Evolutionary conservation across 306 rosid species (phyloP).

Genomic region (Sechiopsis laciniata): DNA sequence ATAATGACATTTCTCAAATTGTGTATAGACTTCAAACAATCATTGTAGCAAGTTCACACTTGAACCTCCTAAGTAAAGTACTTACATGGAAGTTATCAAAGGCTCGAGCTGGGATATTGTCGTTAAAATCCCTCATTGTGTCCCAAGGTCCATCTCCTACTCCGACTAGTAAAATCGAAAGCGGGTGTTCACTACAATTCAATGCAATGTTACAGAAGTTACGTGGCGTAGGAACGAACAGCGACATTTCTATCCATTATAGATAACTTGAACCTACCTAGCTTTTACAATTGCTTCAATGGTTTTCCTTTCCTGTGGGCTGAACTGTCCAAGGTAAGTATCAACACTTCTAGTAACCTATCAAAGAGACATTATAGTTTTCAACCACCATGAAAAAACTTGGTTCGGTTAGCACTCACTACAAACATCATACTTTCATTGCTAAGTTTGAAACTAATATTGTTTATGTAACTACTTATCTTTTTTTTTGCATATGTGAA

Average conservation of each 20-base stretch:
- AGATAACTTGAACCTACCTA: slow-evolving; percentile 41
- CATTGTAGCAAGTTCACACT: not conserved
- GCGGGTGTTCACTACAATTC: slow-evolving; percentile 57
- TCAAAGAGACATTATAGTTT: not conserved
- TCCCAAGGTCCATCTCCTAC: slow-evolving; percentile 99
- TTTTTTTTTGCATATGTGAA: not conserved
- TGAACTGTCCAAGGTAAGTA: slow-evolving; percentile 61
- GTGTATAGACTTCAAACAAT: slow-evolving; percentile 10
- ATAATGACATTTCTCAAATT: slow-evolving; percentile 13
- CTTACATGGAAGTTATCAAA: slow-evolving; percentile 93
- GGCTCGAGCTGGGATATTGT: slow-evolving; percentile 82
- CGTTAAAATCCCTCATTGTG: slow-evolving; percentile 87
- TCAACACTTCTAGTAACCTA: slow-evolving; percentile 98
- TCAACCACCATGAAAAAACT: not conserved
- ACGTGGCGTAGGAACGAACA: not conserved
- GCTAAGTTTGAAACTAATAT: not conserved
- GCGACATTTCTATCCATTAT: not conserved
- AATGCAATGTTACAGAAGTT: slow-evolving; percentile 17
- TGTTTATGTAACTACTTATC: not conserved
- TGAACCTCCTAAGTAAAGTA: slow-evolving; percentile 13
- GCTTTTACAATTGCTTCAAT: slow-evolving; percentile 93
- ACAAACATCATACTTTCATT: not conserved
- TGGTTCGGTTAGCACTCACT: not conserved
- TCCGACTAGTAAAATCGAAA: slow-evolving; percentile 85
- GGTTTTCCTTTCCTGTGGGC: slow-evolving; percentile 85